Evolutionary conservation across 1,139 yeast genomes (phyloP), one percentile per base, ranked within the genome.

Genomic region (Yueomyces sp.): DNA sequence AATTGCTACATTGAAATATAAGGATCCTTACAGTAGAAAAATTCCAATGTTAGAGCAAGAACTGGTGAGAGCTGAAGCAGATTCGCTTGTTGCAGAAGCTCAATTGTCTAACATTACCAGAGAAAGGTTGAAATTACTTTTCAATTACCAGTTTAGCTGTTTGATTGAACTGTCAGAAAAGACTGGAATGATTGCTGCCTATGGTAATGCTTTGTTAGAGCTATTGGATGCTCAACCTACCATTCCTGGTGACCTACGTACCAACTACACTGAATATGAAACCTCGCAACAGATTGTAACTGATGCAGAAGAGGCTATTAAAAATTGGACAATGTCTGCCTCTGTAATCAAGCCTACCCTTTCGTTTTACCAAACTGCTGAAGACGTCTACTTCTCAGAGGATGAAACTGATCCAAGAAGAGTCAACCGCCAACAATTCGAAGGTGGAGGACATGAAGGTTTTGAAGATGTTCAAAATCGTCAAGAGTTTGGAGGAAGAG

Each of bases 171-270:
- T 82, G 70, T 81, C 95, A 56, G 97, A 91, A 74, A 91, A 89
- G 73, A 73, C 84, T 57, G 97, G 97, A 42, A 73, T 91, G 62
- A 86, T 91, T 70, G 96, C 97, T 54, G 96, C 96, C 55, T 91
- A 89, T 75, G 97, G 97, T 69, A 89, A 89, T 76, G 96, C 96
- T 40, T 72, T 91, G 50, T 76, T 91, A 64, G 97, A 89, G 72
- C 78, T 91, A 64, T 76, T 91, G 63, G 97, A 91, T 65, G 97
- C 89, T 67, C 71, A 94, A 54, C 93, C 97, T 50, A 96, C 91
- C 53, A 89, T 96, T 51, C 98, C 98, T 52, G 97, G 97, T 72
- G 97, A 91, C 73, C 84, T 96, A 49, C 85, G 97, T 72, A 91
- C 96, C 38, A 91, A 95, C 48, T 91, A 91, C 68, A 96, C 89